phyloP scores from a whole-genome alignment of 2,329 filamentous ascomycete genomes.

The Parascedosporium putredinis region DNA sequence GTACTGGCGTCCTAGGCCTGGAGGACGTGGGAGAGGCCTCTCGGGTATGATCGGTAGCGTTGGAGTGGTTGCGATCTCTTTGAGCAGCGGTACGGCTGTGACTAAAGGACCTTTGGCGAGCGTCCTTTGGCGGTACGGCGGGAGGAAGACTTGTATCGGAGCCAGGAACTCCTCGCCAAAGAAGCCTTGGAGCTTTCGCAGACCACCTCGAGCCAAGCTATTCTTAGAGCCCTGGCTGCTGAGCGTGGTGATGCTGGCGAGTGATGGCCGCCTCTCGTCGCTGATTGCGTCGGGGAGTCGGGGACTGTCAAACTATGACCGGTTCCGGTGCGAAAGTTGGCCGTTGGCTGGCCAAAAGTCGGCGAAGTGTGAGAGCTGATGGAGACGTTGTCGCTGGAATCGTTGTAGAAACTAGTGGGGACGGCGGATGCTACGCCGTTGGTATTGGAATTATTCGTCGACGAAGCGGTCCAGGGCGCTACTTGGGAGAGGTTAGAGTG shows the following conservation, averaged over 20 bases:
- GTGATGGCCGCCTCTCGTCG: conserved; percentile 63
- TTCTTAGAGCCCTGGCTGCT: conserved; percentile 77
- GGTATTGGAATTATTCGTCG: conserved; percentile 21
- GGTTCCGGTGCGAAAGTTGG: conserved; percentile 14
- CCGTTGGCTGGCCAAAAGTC: conserved; percentile 49
- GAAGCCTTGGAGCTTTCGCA: conserved; percentile 80
- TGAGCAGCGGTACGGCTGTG: conserved; percentile 39
- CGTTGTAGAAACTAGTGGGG: conserved; percentile 58
- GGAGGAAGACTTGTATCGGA: conserved; percentile 55
- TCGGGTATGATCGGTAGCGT: conserved; percentile 59
- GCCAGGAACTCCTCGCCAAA: conserved; percentile 80
- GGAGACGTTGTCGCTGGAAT: conserved; percentile 62
- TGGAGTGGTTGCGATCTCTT: conserved; percentile 73
- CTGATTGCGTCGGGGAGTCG: conserved; percentile 53
- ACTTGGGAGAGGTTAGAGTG: conserved; percentile 42
- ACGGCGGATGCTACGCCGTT: conserved; percentile 14
- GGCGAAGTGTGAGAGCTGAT: conserved; percentile 58
- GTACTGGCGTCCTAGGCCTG: conserved; percentile 73
- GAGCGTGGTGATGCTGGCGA: conserved; percentile 74
- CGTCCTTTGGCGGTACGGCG: conserved; percentile 41
- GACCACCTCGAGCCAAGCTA: conserved; percentile 58
- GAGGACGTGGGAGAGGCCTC: conserved; percentile 68
- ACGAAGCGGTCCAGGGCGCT: conserved; percentile 45
- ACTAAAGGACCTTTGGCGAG: conserved; percentile 53
- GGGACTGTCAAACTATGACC: conserved; percentile 32